phyloP scores from a whole-genome alignment of 2,329 filamentous ascomycete species.

The Phialophora macrospora region DNA sequence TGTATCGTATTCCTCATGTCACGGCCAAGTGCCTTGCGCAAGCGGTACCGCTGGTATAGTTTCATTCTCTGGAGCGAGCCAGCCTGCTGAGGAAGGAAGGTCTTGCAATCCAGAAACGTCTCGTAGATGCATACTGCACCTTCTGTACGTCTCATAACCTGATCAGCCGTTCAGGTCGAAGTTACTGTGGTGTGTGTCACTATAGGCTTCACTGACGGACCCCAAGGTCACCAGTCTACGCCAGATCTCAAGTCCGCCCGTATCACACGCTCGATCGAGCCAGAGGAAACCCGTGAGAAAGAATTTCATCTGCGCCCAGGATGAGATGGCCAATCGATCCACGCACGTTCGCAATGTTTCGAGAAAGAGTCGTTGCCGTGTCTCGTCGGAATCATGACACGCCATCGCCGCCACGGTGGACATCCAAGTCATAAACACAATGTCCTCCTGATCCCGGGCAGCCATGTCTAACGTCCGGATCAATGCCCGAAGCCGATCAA shows the following conservation, averaged over 20 bases:
- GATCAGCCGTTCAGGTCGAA: too few relatives aligned
- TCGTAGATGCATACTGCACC: too few relatives aligned
- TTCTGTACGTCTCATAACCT: too few relatives aligned
- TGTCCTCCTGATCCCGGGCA: background rate
- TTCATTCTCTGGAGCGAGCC: too few relatives aligned
- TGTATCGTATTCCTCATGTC: too few relatives aligned
- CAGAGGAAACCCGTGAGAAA: background rate
- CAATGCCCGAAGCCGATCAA: background rate
- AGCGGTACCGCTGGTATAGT: too few relatives aligned
- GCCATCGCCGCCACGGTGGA: background rate
- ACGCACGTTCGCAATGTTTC: background rate
- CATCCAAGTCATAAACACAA: background rate
- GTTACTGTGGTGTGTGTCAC: too few relatives aligned
- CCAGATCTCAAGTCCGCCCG: background rate
- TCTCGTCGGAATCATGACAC: background rate
- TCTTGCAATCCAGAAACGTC: too few relatives aligned
- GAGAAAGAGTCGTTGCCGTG: background rate
- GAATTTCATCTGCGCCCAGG: background rate
- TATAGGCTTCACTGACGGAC: too few relatives aligned
- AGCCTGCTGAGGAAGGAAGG: too few relatives aligned
- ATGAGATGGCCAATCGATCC: background rate
- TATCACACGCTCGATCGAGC: conserved; percentile 3
- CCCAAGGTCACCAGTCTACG: background rate
- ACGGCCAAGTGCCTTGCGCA: too few relatives aligned
- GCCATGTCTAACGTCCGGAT: background rate